Evolutionary conservation across 2,329 filamentous ascomycete genomes (phyloP), one percentile per base, ranked within the genome.

Genomic region (Aspergillus chevalieri): DNA sequence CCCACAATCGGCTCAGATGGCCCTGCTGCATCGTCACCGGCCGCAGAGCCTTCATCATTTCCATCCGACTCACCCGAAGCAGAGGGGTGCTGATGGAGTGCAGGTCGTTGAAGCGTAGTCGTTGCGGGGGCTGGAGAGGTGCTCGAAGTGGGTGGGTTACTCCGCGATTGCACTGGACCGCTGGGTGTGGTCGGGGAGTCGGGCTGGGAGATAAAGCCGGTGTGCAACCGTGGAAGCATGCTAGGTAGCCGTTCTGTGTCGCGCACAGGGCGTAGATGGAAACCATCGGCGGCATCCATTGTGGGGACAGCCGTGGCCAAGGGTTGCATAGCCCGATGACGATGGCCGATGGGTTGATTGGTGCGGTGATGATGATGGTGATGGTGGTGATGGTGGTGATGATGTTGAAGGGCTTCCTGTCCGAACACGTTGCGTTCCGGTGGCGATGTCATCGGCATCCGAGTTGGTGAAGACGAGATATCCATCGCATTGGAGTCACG

Each of bases 31-130:
- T 91, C 87, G 48, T 89, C 87, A 30, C 84, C 81, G 66, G 88
- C 85, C 15, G 84, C 81, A 19, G 86, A 85, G 58, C 92, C 90
- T 55, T 97, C 92, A 9, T 84, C 83, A 62, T 89, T 89, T 54
- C 86, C 79, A 66, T 96, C 91, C 6, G 85, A 83, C 57, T 95
- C 92, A 5, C 84, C 87, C n/a, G 87, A 93, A 45, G 79, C 79
- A 15, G 92, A 96, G 54, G 86, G 82, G 63, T 95, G 90, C 62
- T 96, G 92, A 51, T 89, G 83, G 58, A 96, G 93, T 0, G 89
- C 90, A 30, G 90, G 89, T 33, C 91, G 82, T 60, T 88, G 79
- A 46, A 86, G 79, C 17, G 38, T 22, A 10, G 9, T 41, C n/a
- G 26, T 30, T 12, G 34, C n/a, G 34, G n/a, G n/a, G 51, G 84